These are phyloP conservation scores for Diaporthe sp. DNA, from an alignment of 2,329 filamentous ascomycete genomes.

Conservation along the genomic window DNA sequence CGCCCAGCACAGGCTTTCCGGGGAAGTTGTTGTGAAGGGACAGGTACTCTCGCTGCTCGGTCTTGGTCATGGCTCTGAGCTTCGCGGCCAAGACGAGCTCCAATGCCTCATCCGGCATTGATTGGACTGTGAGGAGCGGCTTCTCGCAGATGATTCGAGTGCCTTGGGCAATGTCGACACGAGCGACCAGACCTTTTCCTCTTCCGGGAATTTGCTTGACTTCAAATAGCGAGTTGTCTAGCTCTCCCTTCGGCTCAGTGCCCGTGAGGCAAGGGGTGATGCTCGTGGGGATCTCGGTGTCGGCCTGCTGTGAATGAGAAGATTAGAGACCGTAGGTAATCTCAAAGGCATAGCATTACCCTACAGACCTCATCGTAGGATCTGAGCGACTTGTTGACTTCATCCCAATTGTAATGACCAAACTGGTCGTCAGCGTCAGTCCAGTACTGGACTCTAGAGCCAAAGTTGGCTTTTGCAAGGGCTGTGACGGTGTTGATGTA, in stretches of 20 bases:
- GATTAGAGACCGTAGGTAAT: background rate
- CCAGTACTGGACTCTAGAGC: constrained; percentile 12
- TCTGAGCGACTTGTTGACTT: constrained; percentile 12
- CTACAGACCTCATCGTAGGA: constrained; percentile 11
- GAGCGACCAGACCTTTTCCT: constrained; percentile 12
- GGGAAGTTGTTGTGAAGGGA: constrained; percentile 50
- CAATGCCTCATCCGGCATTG: background rate
- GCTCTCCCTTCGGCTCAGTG: background rate
- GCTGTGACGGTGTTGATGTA: background rate
- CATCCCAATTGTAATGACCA: constrained; percentile 4
- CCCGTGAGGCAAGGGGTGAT: background rate
- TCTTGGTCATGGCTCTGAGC: constrained; percentile 10
- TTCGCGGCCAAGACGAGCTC: background rate
- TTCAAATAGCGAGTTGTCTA: background rate
- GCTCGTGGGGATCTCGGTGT: background rate
- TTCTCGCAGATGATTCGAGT: constrained; percentile 28
- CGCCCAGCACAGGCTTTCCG: constrained; percentile 43
- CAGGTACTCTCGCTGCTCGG: constrained; percentile 23
- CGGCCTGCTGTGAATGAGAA: background rate
- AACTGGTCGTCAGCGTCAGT: background rate
- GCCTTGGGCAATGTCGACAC: constrained; percentile 18
- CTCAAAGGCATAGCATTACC: too few relatives aligned
- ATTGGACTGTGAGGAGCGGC: constrained; percentile 4
- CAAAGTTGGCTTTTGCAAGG: background rate
- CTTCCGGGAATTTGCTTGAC: constrained; percentile 8